Evolutionary conservation across 805 yeast genomes (phyloP), one percentile per base, ranked within the genome.

Genomic region (Saturnispora quitensis): DNA sequence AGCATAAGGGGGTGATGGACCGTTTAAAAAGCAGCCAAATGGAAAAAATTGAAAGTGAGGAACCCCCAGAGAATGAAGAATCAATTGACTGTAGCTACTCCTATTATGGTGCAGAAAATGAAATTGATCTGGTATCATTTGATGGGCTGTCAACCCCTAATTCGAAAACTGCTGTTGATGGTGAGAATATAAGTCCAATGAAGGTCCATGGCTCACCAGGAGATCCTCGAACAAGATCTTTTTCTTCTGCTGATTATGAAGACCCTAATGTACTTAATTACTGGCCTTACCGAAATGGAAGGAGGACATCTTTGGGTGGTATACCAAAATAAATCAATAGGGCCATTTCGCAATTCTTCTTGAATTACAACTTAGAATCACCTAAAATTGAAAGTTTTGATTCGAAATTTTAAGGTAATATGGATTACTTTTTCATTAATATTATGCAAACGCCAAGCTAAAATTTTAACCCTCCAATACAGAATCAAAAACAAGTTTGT

Each of bases 71-170:
- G 12, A 28, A 22, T 33, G 27, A 33, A 3, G 22, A 31, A 9
- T 12, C 20, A 5, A 22, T 36, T 12, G 43, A 40, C 7, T 24
- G 25, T 13, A 49, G 47, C 31, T 43, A 49, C 20, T 49, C 51
- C 3, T 49, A 48, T 25, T 48, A 49, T 35, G 50, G 33, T 8
- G 33, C 34, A n/a, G 51, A 43, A 13, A 17, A 33, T 27, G 50
- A 40, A 38, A 24, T 10, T 38, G 42, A 38, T 18, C 22, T 7
- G 20, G 22, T 17, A 20, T 18, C 22, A 18, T 17, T 38, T 10
- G 10, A 38, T 38, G 22, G 13, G 18, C 9, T 18, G 20, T 38
- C 24, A 18, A 18, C 22, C 5, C 42, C 42, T 18, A 18, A 18
- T 6, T 13, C 22, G 5, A 38, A 38, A 20, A 18, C 13, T 12